Evolutionary conservation across 495 filamentous ascomycete genomes (phyloP).

Genomic region (Trichocladium antarcticum): DNA sequence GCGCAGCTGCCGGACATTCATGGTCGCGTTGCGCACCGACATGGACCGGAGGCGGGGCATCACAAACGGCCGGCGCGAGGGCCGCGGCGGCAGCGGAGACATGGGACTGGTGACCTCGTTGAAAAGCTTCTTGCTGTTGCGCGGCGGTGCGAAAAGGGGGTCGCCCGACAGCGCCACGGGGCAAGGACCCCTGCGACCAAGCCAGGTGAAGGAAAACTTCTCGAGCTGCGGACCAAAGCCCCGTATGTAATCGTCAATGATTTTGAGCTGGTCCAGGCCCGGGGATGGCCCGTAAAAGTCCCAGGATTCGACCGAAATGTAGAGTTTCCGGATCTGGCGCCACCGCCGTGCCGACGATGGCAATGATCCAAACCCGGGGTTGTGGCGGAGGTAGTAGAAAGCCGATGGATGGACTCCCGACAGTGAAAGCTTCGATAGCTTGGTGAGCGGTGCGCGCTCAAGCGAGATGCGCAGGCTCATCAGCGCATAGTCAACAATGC

Average conservation of each 20-base stretch:
- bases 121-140: conserved; percentile 40
- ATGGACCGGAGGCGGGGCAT: conserved; percentile 51
- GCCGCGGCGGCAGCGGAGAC: conserved; percentile 37
- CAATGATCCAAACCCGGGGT: conserved; percentile 52
- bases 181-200: conserved; percentile 52
- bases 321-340: conserved; percentile 59
- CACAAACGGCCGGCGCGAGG: conserved; percentile 37
- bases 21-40: conserved; percentile 53
- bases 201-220: conserved; percentile 59
- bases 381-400: conserved; percentile 57
- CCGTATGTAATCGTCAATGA: conserved; percentile 61
- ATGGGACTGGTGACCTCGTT: conserved; percentile 45
- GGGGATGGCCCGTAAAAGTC: conserved; percentile 43
- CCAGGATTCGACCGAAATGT: conserved; percentile 55
- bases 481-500: conserved; percentile 69
- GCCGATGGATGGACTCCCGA: conserved; percentile 56
- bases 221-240: conserved; percentile 49
- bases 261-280: conserved; percentile 59
- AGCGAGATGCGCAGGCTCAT: conserved; percentile 68
- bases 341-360: conserved; percentile 54
- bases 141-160: conserved; percentile 45
- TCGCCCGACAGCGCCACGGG: conserved; percentile 56
- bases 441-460: conserved; percentile 50
- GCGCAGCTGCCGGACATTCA: conserved; percentile 56
- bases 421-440: conserved; percentile 52